These are phyloP conservation scores for Dinochytrium kinnereticum DNA, from an alignment of 371 early-diverging fungal species.

Conservation along the genomic window DNA sequence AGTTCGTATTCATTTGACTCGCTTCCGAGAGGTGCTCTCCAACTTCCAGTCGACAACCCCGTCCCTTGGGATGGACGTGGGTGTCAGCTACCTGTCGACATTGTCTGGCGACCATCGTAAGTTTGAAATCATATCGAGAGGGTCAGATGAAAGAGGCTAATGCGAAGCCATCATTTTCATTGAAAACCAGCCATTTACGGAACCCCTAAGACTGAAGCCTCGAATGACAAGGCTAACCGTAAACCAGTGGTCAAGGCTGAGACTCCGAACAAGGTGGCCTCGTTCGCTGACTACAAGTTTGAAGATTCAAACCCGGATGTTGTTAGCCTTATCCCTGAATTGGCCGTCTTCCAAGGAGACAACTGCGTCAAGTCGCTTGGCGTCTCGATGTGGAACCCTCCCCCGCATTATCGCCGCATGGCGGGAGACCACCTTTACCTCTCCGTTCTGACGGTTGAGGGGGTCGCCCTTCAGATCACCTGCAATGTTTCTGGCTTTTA, in stretches of 20 bases:
- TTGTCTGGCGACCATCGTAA: slow-evolving; percentile 70
- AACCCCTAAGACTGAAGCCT: slow-evolving; percentile 17
- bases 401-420: slow-evolving; percentile 74
- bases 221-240: slow-evolving; percentile 7
- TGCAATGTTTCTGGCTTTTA: slow-evolving; percentile 84
- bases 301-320: background rate
- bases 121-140: too few species aligned
- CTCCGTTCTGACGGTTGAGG: slow-evolving; percentile 80
- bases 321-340: slow-evolving; percentile 16
- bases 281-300: slow-evolving; percentile 4
- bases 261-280: background rate
- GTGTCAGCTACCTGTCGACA: slow-evolving; percentile 70
- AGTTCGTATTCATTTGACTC: slow-evolving; percentile 84
- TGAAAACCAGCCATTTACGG: slow-evolving; percentile 29
- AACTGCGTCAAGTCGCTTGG: slow-evolving; percentile 67
- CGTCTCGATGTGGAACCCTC: slow-evolving; percentile 92
- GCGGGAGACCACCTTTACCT: slow-evolving; percentile 90
- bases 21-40: slow-evolving; percentile 83
- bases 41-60: slow-evolving; percentile 75
- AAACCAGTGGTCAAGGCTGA: background rate
- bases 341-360: background rate
- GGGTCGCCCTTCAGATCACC: slow-evolving; percentile 82
- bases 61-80: slow-evolving; percentile 76
- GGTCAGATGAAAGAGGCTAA: too few species aligned
- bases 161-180: too few species aligned